phyloP scores from a whole-genome alignment of 345 rosid genomes.

The Camelina sativa region DNA sequence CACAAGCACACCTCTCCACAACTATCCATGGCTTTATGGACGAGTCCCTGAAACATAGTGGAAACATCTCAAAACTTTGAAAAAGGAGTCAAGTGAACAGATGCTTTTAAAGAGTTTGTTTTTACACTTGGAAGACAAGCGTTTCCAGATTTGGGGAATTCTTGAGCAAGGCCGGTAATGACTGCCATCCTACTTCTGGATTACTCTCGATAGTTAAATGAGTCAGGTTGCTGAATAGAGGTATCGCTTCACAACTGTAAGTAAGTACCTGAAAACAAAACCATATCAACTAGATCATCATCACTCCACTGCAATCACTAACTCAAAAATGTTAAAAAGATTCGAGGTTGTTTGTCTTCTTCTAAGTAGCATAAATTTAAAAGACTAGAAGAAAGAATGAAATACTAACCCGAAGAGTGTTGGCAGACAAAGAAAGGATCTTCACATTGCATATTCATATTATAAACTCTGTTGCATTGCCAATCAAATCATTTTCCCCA shows the following conservation, averaged over 20 bases:
- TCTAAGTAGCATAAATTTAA: too few relatives aligned
- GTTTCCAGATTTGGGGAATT: conserved; percentile 28
- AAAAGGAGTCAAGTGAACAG: not conserved
- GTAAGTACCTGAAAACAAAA: conserved; percentile 27
- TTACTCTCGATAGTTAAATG: conserved; percentile 21
- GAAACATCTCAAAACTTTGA: not conserved
- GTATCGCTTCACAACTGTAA: conserved; percentile 5
- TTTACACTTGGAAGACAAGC: conserved; percentile 19
- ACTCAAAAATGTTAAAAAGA: too few relatives aligned
- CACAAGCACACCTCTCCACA: conserved; percentile 30
- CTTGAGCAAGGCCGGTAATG: conserved; percentile 12
- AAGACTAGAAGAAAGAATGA: not conserved
- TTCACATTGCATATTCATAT: not conserved
- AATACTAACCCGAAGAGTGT: not conserved
- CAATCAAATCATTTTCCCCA: not conserved
- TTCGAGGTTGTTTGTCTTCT: too few relatives aligned
- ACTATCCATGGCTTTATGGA: not conserved
- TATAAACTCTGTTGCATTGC: not conserved
- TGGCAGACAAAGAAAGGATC: not conserved
- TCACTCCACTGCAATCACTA: too few relatives aligned
- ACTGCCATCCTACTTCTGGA: not conserved
- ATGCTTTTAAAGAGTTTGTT: not conserved
- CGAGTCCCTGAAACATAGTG: conserved; percentile 13
- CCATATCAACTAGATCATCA: not conserved
- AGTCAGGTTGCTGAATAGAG: conserved; percentile 5